Evolutionary conservation across 108 stramenopile species (phyloP).

Genomic region (Mayamaea pseudoterrestris): DNA sequence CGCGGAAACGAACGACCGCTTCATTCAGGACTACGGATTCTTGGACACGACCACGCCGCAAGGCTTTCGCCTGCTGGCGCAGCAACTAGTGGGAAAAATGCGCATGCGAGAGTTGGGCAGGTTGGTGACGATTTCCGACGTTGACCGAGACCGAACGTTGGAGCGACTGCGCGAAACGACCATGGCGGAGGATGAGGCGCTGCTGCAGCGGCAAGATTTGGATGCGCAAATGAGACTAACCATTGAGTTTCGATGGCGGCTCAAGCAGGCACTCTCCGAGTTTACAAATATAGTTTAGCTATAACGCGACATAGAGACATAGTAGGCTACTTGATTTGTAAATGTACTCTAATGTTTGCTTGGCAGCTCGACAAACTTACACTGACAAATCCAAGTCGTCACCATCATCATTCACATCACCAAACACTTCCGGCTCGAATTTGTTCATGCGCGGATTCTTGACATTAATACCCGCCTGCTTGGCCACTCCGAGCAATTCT

Average conservation of each 20-base stretch:
- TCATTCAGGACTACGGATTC: conserved; percentile 43
- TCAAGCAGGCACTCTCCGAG: conserved; percentile 44
- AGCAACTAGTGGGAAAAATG: conserved; percentile 33
- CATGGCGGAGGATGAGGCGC: conserved; percentile 31
- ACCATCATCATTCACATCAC: conserved; percentile 31
- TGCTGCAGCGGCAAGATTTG: conserved; percentile 14
- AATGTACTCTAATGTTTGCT: background rate
- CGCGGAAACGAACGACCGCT: conserved; percentile 54
- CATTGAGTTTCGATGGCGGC: conserved; percentile 40
- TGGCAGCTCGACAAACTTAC: background rate
- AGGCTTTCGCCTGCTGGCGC: conserved; percentile 24
- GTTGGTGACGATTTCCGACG: conserved; percentile 23
- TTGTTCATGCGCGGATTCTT: conserved; percentile 28
- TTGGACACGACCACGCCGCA: conserved; percentile 33
- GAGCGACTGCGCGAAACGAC: conserved; percentile 35
- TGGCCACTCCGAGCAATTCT: conserved; percentile 34
- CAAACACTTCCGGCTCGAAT: conserved; percentile 17
- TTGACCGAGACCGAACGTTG: conserved; percentile 34
- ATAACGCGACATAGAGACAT: too few relatives aligned
- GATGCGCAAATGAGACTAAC: conserved; percentile 22
- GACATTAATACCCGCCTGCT: conserved; percentile 29
- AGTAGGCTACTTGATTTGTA: too few relatives aligned
- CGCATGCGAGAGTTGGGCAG: conserved; percentile 18
- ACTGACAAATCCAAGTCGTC: conserved; percentile 21
- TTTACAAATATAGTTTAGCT: too few relatives aligned